These are phyloP conservation scores for Ustilago nuda DNA, from an alignment of 1,284 basidiomycete genomes.

Conservation along the genomic window DNA sequence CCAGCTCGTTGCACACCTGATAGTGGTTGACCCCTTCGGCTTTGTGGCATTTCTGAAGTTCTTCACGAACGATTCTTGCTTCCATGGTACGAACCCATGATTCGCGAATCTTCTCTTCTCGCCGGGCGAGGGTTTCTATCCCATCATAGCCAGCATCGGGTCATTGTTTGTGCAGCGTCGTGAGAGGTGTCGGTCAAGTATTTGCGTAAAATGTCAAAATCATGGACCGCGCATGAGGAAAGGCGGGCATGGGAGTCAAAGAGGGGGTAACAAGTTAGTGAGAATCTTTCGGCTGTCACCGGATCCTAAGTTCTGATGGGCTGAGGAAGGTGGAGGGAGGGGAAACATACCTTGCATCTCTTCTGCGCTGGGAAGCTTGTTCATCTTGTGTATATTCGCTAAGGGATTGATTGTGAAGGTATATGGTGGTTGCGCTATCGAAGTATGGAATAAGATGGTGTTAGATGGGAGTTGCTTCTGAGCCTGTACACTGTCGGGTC, in stretches of 20 bases:
- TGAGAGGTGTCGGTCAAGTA: no score
- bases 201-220: no score
- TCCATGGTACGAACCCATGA: constrained; percentile 97
- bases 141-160: not conserved
- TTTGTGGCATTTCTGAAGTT: constrained; percentile 90
- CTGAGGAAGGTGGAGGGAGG: not conserved
- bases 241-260: not conserved
- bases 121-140: constrained; percentile 70
- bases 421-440: not conserved
- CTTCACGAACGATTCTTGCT: constrained; percentile 85
- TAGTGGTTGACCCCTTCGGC: constrained; percentile 80
- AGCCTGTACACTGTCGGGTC: constrained; percentile 5
- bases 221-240: no score
- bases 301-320: not conserved
- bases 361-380: constrained; percentile 53
- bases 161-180: not conserved
- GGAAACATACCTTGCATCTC: constrained; percentile 49
- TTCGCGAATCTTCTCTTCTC: constrained; percentile 85
- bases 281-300: not conserved
- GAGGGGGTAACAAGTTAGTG: constrained; percentile 1
- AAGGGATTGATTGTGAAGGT: not conserved
- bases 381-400: constrained; percentile 31
- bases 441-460: not conserved
- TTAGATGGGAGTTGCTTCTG: not conserved
- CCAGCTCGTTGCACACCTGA: constrained; percentile 83